These are phyloP conservation scores for Vanrija sp. DNA, from an alignment of 1,284 basidiomycete genomes.

Conservation along the genomic window DNA sequence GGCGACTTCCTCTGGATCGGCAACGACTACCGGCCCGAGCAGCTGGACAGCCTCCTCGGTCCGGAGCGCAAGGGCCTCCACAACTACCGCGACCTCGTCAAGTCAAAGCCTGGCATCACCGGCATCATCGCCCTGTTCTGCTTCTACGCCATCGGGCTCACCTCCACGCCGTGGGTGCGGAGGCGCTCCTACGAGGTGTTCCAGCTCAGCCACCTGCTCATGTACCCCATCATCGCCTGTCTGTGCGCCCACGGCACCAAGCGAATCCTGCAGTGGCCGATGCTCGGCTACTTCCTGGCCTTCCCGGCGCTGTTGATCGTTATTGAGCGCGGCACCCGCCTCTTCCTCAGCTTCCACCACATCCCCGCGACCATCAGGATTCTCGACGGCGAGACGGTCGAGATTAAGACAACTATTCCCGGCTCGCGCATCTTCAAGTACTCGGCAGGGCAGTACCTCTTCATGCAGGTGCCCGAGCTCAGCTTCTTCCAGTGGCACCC, in stretches of 20 bases:
- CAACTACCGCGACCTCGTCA: slow-evolving; percentile 19
- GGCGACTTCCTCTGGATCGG: slow-evolving; percentile 28
- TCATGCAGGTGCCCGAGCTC: slow-evolving; percentile 24
- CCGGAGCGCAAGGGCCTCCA: slow-evolving; percentile 1
- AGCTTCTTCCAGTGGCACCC: slow-evolving; percentile 29
- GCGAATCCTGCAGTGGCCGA: slow-evolving; percentile 26
- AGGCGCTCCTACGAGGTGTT: slow-evolving; percentile 27
- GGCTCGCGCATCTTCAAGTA: slow-evolving; percentile 17
- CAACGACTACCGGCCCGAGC: slow-evolving; percentile 12
- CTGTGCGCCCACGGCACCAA: slow-evolving; percentile 28
- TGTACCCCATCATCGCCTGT: slow-evolving; percentile 32
- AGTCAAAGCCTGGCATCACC: slow-evolving; percentile 19
- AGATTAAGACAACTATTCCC: slow-evolving; percentile 22
- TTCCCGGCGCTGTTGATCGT: slow-evolving; percentile 30
- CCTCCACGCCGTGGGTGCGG: slow-evolving; percentile 21
- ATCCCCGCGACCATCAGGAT: slow-evolving; percentile 22
- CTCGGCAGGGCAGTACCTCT: slow-evolving; percentile 28
- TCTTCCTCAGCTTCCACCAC: slow-evolving; percentile 18
- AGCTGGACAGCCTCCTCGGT: slow-evolving; percentile 15
- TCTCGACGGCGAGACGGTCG: slow-evolving; percentile 26
- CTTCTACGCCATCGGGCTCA: slow-evolving; percentile 21
- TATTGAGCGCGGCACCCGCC: slow-evolving; percentile 17
- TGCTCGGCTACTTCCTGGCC: slow-evolving; percentile 35
- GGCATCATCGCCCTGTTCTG: slow-evolving; percentile 24
- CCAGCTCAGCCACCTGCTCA: slow-evolving; percentile 31